phyloP scores from a whole-genome alignment of 768 basidiomycete species.

The Ramaria rubella region DNA sequence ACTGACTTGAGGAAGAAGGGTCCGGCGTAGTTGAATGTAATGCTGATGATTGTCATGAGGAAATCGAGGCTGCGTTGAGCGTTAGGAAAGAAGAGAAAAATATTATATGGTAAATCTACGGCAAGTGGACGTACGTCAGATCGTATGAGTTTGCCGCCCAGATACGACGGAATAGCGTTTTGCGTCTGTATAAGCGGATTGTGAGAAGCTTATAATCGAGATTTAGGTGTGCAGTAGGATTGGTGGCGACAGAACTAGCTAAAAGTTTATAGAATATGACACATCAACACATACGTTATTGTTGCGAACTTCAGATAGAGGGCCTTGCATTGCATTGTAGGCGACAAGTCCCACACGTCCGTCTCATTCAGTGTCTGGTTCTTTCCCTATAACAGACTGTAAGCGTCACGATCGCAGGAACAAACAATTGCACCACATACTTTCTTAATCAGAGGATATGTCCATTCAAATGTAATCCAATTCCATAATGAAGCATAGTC shows the following conservation, averaged over 20 bases:
- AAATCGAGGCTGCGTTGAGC: slow-evolving; percentile 56
- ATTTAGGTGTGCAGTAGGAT: background rate
- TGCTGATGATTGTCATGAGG: slow-evolving; percentile 56
- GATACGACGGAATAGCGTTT: slow-evolving; percentile 38
- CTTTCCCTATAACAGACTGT: slow-evolving; percentile 35
- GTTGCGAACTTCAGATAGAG: slow-evolving; percentile 48
- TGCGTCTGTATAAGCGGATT: too few species aligned
- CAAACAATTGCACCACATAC: slow-evolving; percentile 26
- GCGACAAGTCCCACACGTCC: slow-evolving; percentile 68
- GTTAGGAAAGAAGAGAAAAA: too few species aligned
- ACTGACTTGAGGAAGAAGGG: slow-evolving; percentile 81
- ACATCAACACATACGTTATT: slow-evolving; percentile 20
- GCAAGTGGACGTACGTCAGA: slow-evolving; percentile 25
- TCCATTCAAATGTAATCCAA: slow-evolving; percentile 70
- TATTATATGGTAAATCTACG: background rate
- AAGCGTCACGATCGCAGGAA: background rate
- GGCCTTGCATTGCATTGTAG: slow-evolving; percentile 58
- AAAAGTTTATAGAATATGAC: too few species aligned
- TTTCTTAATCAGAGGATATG: slow-evolving; percentile 54
- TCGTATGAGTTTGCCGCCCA: slow-evolving; percentile 43
- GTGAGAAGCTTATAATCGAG: too few species aligned
- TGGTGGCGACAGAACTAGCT: too few species aligned
- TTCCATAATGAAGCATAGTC: slow-evolving; percentile 68
- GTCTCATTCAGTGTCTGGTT: slow-evolving; percentile 55
- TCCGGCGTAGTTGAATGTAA: slow-evolving; percentile 69